Evolutionary conservation across 2,329 filamentous ascomycete genomes (phyloP), one percentile per base, ranked within the genome.

Genomic region (Neurospora sp.): DNA sequence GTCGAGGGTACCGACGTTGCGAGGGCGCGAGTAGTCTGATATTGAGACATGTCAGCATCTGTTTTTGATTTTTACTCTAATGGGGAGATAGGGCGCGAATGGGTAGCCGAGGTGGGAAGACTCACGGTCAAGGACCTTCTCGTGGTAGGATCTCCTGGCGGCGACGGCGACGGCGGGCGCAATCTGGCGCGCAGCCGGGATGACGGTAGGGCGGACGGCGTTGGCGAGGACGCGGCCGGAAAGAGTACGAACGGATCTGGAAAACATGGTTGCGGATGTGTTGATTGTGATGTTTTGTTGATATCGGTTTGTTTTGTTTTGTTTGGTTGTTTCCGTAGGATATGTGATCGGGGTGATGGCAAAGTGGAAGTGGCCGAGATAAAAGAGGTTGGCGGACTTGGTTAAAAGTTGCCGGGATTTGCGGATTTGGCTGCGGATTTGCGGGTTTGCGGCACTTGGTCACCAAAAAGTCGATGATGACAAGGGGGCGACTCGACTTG

Each of bases 41-140:
- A 19, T 28, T 6, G 11, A 2, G 23, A 36, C 2, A 28, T 6
- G 72, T 77, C 66, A 76, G 73, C 69, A 69, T 19, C 23, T 69
- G 36, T 23, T 23, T 38, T 5, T 57, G 28, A 28, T 4, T 28
- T 28, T 0, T 4, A 28, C 1, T 28, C 28, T 28, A 28, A 28
- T 12, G 6, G 46, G 37, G 28, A 33, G 4, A 23, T 37, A 8
- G 19, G 15, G 10, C 6, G 89, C 10, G 36, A 10, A 10, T 8
- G 33, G n/a, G 36, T n/a, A 2, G 62, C 8, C 5, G 37, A 28
- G 2, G 12, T 6, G 37, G 43, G 41, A 52, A 0, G 2, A 74
- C 74, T 52, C 95, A 76, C 74, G 92, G 80, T 96, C 92, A 74
- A 96, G 86, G 74, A 92, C 84, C 79, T 86, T 86, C 78, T 86